Base-by-base conservation (phyloP, 345 rosid species). In the Syzygium jambos region DNA sequence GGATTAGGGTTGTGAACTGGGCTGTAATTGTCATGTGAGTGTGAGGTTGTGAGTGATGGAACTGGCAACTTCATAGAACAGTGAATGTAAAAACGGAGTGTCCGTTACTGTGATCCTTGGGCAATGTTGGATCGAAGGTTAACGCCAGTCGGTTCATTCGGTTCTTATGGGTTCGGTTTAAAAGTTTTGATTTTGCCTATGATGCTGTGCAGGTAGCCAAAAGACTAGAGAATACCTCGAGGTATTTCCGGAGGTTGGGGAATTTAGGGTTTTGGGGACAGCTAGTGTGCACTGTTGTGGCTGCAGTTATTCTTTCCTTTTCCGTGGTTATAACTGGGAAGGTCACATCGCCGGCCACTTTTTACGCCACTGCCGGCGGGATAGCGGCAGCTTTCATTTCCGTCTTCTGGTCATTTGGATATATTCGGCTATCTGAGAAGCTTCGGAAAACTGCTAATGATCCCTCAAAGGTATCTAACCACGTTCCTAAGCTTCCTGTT, bases 231-330 rank as follows among this genome's bases (percentile, higher is more conserved):
- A 95, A 88, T 91, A 98, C 99, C n/a, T 93, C 99, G 13, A 95
- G 96, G 90, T 91, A 93, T 88, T 98, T 98, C 90, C 96, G 93
- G 96, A 92, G 98, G 89, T 91, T 98, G 52, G 99, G 99, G 41
- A 92, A 91, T 93, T 90, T 95, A 78, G 99, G 98, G 85, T 96
- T 98, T 89, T 98, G 99, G 99, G 98, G 97, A 51, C 99, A 98
- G 95, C 93, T 98, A 27, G 93, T 95, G 21, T 96, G 96, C 87
- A 93, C 99, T 19, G 92, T 92, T 27, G 99, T 96, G 10, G 94
- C 99, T 1, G 97, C 99, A 6, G 98, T 92, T 89, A 96, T 98
- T 87, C 93, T 96, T 78, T 96, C 99, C 2, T 98, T 98, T 90
- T 96, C 98, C 22, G 86, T 96, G 82, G 94, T 93, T 85, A 87